Evolutionary conservation across 345 rosid species (phyloP).

Genomic region (Cardiospermum halicacabum): DNA sequence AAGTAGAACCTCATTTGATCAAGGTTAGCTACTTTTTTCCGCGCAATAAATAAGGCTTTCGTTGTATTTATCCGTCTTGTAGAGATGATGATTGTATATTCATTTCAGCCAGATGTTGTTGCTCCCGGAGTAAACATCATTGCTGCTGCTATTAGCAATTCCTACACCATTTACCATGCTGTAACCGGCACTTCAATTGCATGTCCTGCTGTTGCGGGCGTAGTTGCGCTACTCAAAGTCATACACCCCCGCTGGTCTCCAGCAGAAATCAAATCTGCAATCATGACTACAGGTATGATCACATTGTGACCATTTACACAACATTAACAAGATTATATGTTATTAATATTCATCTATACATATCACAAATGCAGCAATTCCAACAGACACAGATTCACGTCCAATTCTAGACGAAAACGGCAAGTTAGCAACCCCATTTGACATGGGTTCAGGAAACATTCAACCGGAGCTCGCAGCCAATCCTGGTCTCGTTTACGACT

Average conservation of each 20-base stretch:
- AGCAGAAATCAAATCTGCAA: slow-evolving; percentile 41
- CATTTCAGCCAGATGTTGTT: slow-evolving; percentile 45
- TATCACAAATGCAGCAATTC: slow-evolving; percentile 23
- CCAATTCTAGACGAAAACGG: slow-evolving; percentile 23
- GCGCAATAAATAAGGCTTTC: too few relatives aligned
- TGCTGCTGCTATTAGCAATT: slow-evolving; percentile 37
- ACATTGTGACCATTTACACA: too few relatives aligned
- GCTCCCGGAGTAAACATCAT: slow-evolving; percentile 50
- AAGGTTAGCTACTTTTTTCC: slow-evolving; percentile 30
- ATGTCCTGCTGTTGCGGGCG: slow-evolving; percentile 46
- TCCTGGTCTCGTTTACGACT: slow-evolving; percentile 56
- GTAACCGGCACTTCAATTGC: slow-evolving; percentile 52
- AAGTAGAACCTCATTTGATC: slow-evolving; percentile 26
- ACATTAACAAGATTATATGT: too few relatives aligned
- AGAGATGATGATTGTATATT: not conserved
- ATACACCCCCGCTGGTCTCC: slow-evolving; percentile 46
- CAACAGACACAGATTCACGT: slow-evolving; percentile 12
- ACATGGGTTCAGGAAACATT: slow-evolving; percentile 43
- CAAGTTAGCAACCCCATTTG: slow-evolving; percentile 37
- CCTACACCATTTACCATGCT: slow-evolving; percentile 18
- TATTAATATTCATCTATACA: not conserved
- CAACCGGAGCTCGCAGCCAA: slow-evolving; percentile 37
- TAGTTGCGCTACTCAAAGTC: slow-evolving; percentile 44
- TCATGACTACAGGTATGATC: slow-evolving; percentile 16
- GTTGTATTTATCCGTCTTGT: not conserved